Conservation (phyloP, 179 eudicot species). For the Spinacia oleracea region DNA sequence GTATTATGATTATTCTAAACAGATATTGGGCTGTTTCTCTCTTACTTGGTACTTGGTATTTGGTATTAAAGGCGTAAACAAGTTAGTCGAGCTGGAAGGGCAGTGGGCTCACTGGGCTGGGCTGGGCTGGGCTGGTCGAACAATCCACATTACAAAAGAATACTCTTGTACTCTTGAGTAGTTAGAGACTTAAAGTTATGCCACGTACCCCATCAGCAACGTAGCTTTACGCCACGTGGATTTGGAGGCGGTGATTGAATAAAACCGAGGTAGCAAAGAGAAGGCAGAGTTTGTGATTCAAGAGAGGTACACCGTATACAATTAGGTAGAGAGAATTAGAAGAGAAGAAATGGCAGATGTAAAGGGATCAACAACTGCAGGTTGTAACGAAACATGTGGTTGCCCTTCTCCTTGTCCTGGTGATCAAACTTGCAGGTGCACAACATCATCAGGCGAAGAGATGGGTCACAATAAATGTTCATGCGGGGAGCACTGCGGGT, state of each 20-base stretch:
- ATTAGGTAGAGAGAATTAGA: background rate
- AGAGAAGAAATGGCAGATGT: slow-evolving; percentile 28
- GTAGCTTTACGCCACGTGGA: slow-evolving; percentile 11
- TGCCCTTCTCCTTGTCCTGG: slow-evolving; percentile 34
- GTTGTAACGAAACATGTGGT: slow-evolving; percentile 30
- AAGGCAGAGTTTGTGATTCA: background rate
- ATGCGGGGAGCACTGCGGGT: slow-evolving; percentile 66
- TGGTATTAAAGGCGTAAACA: no score
- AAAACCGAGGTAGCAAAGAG: background rate
- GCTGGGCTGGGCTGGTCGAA: background rate
- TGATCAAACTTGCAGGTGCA: slow-evolving; percentile 33
- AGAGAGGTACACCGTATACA: no score
- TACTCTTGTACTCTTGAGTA: no score
- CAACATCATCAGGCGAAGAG: slow-evolving; percentile 19
- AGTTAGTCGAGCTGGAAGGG: background rate
- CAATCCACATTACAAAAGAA: background rate
- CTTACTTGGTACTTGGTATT: no score
- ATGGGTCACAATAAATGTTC: slow-evolving; percentile 49
- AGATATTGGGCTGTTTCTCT: background rate
- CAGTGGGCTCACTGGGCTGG: background rate
- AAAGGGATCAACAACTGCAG: slow-evolving; percentile 4
- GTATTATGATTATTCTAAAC: no score
- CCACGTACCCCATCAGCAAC: slow-evolving; percentile 6
- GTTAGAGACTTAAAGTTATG: background rate
- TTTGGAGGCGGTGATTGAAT: background rate